These are phyloP conservation scores for Wickerhamiella lipophila DNA, from an alignment of 805 yeast species.

Conservation along the genomic window DNA sequence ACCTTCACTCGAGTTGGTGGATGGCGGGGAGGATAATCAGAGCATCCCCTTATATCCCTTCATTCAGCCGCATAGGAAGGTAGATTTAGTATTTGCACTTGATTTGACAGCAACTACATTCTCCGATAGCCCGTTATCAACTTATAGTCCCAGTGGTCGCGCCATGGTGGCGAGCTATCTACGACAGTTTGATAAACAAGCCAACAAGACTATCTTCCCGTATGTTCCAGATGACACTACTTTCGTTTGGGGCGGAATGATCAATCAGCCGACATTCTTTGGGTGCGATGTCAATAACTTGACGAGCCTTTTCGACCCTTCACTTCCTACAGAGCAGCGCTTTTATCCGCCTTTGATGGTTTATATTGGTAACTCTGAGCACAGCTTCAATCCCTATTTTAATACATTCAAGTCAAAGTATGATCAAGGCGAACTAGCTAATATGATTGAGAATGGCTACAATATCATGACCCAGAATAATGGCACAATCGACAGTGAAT, in stretches of 20 bases:
- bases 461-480: slow-evolving; percentile 59
- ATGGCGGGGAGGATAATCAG: slow-evolving; percentile 71
- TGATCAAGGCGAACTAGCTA: slow-evolving; percentile 42
- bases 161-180: slow-evolving; percentile 23
- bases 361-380: slow-evolving; percentile 64
- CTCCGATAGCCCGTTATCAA: slow-evolving; percentile 8
- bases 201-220: slow-evolving; percentile 22
- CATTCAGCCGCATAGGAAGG: slow-evolving; percentile 44
- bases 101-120: slow-evolving; percentile 29
- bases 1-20: slow-evolving; percentile 40
- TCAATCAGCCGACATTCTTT: slow-evolving; percentile 53
- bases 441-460: slow-evolving; percentile 63
- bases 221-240: slow-evolving; percentile 30
- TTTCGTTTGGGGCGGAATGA: slow-evolving; percentile 38
- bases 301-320: slow-evolving; percentile 45
- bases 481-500: slow-evolving; percentile 54
- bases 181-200: slow-evolving; percentile 24
- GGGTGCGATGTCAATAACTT: slow-evolving; percentile 57
- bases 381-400: slow-evolving; percentile 51
- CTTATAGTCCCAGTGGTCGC: slow-evolving; percentile 30
- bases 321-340: neutral
- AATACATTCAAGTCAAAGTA: slow-evolving; percentile 61
- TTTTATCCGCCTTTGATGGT: slow-evolving; percentile 55
- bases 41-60: slow-evolving; percentile 59
- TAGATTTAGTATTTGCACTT: slow-evolving; percentile 51